Evolutionary conservation across 495 filamentous ascomycete genomes (phyloP).

Genomic region (Usnea hakonensis): DNA sequence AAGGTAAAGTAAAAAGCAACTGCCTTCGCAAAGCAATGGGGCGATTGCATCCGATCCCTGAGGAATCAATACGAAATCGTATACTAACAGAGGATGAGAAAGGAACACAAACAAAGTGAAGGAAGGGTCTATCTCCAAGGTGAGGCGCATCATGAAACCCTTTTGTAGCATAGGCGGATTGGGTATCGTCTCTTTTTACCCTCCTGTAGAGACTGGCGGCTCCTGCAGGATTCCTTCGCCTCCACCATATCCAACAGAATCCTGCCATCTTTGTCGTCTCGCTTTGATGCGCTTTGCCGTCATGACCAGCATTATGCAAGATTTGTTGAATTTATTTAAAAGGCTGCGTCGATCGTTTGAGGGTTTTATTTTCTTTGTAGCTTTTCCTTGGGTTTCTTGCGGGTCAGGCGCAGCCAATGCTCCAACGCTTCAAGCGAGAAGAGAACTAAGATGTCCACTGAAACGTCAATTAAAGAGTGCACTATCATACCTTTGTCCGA

Average conservation of each 20-base stretch:
- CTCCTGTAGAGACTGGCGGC: slow-evolving; percentile 1
- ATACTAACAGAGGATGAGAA: background rate
- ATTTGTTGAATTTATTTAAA: background rate
- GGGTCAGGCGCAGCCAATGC: background rate
- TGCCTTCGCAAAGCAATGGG: background rate
- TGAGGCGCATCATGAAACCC: background rate
- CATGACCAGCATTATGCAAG: background rate
- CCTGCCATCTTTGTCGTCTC: background rate
- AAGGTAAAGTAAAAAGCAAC: background rate
- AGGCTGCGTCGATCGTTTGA: background rate
- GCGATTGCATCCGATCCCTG: background rate
- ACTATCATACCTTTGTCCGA: background rate
- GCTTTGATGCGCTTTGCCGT: background rate
- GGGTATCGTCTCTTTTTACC: background rate
- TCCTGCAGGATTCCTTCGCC: slow-evolving; percentile 1
- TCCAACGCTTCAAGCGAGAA: background rate
- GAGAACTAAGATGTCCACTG: background rate
- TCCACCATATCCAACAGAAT: background rate
- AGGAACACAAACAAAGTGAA: background rate
- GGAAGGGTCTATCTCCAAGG: background rate
- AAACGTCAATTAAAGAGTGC: slow-evolving; percentile 1
- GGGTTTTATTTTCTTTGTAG: background rate
- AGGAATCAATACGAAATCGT: background rate
- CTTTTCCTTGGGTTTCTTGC: background rate
- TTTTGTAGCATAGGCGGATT: background rate